phyloP scores from a whole-genome alignment of 306 rosid genomes.

The Boehmeria nivea region DNA sequence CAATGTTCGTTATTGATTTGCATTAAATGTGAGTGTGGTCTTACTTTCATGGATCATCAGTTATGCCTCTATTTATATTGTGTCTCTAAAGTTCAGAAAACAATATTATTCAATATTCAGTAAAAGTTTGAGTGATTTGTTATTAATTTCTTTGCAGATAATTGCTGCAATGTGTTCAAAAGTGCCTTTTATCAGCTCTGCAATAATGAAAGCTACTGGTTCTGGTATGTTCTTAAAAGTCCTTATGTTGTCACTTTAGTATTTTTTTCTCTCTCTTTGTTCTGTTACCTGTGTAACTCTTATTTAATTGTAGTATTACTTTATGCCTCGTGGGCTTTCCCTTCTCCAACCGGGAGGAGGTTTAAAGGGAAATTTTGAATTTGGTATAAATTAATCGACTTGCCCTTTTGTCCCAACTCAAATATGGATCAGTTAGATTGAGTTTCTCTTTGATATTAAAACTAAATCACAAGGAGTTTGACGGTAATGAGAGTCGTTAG shows the following conservation, averaged over 20 bases:
- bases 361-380: too few relatives aligned
- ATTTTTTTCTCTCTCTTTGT: neutral
- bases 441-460: too few relatives aligned
- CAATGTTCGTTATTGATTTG: neutral
- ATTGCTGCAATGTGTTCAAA: conserved; percentile 95
- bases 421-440: neutral
- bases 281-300: neutral
- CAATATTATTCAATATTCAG: too few relatives aligned
- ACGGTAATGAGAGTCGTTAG: too few relatives aligned
- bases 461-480: too few relatives aligned
- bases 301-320: too few relatives aligned
- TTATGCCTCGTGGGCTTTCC: too few relatives aligned
- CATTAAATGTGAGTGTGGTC: neutral
- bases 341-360: too few relatives aligned
- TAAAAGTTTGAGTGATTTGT: conserved; percentile 13
- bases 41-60: neutral
- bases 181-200: conserved; percentile 85
- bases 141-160: conserved; percentile 56
- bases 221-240: conserved; percentile 55
- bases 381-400: too few relatives aligned
- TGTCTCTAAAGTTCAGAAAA: too few relatives aligned
- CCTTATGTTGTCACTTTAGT: conserved; percentile 1
- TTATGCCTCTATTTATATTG: too few relatives aligned
- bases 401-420: neutral
- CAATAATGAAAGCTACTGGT: conserved; percentile 82